These are phyloP conservation scores for Crithidia fasciculata DNA, from an alignment of 208 protist genomes.

Conservation along the genomic window DNA sequence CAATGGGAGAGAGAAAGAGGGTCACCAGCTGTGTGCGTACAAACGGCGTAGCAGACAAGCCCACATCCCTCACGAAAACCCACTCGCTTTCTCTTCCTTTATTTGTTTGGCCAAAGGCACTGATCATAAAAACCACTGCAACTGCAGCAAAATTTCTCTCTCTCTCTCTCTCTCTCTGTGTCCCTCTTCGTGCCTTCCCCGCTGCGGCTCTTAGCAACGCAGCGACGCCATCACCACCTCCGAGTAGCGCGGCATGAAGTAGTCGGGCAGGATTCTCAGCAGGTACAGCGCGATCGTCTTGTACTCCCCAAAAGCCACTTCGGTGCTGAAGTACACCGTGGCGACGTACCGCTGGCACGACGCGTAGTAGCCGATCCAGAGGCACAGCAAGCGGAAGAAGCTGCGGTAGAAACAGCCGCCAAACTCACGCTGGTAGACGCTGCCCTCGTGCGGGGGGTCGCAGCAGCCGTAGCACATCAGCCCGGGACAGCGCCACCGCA, in stretches of 20 bases:
- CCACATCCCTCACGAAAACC: too few species aligned
- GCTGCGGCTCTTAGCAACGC: neutral
- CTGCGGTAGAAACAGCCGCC: conserved; percentile 85
- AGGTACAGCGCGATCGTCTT: conserved; percentile 70
- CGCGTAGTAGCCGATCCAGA: conserved; percentile 86
- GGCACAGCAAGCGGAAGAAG: conserved; percentile 84
- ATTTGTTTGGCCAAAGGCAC: too few species aligned
- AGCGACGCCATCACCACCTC: conserved; percentile 4
- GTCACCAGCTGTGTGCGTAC: too few species aligned
- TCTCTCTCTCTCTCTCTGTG: neutral
- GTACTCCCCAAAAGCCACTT: conserved; percentile 80
- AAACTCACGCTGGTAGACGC: conserved; percentile 59
- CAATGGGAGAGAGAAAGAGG: neutral
- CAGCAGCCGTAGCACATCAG: conserved; percentile 57
- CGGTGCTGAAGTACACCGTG: conserved; percentile 84
- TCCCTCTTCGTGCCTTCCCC: neutral
- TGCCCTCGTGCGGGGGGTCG: conserved; percentile 47
- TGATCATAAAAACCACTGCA: too few species aligned
- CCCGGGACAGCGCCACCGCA: conserved; percentile 27
- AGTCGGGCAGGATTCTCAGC: conserved; percentile 73
- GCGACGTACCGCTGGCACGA: conserved; percentile 80
- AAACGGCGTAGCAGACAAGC: too few species aligned
- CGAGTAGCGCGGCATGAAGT: conserved; percentile 51
- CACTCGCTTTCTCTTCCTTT: too few species aligned
- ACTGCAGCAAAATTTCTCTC: neutral